Percentiles rank a stretch among this genome's conserved stretches.
Conservation (phyloP, 169 alveolate genomes). For the Plasmodium coatneyi region DNA sequence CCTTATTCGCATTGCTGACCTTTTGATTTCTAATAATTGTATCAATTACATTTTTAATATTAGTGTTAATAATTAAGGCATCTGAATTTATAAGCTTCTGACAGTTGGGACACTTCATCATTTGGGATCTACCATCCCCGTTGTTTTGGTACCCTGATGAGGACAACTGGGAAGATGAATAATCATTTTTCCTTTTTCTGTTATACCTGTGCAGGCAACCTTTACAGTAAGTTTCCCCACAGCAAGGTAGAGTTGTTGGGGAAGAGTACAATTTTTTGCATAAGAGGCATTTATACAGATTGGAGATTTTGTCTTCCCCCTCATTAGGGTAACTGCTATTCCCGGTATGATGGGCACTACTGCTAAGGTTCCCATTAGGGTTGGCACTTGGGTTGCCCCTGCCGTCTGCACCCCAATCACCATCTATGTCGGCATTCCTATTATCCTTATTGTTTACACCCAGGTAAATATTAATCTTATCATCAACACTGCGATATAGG, state of each 20-base stretch:
- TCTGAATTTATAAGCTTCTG: conserved; percentile 10
- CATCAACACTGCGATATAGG: conserved; percentile 88
- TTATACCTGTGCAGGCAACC: conserved; percentile 77
- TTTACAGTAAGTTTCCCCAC: conserved; percentile 89
- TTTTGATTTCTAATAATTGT: conserved; percentile 49
- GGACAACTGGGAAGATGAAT: background rate
- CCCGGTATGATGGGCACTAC: background rate
- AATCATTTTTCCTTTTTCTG: conserved; percentile 56
- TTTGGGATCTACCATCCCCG: conserved; percentile 7
- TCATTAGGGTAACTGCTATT: conserved; percentile 4
- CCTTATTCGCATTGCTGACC: background rate
- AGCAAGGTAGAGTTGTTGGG: conserved; percentile 87
- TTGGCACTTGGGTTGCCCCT: conserved; percentile 26
- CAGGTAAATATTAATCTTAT: conserved; percentile 82
- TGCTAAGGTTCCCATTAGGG: conserved; percentile 14
- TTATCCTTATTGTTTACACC: conserved; percentile 81
- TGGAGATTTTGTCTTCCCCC: conserved; percentile 72
- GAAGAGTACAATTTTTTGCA: conserved; percentile 85
- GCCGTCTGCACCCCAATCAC: conserved; percentile 1
- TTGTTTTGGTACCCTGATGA: background rate
- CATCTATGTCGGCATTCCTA: background rate
- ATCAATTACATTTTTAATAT: conserved; percentile 66
- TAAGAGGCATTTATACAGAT: conserved; percentile 81
- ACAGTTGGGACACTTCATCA: conserved; percentile 63
- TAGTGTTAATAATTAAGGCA: conserved; percentile 56